These are phyloP conservation scores for Caryopteris hybrid DNA, from an alignment of 305 asterid genomes.

Conservation along the genomic window DNA sequence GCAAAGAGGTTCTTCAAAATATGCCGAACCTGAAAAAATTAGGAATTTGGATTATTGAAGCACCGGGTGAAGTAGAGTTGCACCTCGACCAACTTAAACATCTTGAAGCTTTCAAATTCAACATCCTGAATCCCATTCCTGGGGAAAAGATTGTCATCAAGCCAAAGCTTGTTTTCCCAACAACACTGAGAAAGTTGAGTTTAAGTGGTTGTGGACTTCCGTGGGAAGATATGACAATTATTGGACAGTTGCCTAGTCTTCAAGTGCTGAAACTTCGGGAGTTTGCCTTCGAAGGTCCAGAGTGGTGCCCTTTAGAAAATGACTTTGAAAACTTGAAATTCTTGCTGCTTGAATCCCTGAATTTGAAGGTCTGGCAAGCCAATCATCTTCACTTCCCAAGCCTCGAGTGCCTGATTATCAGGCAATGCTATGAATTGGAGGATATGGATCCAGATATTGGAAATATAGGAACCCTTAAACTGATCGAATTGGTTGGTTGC, in stretches of 20 bases:
- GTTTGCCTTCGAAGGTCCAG: constrained; percentile 16
- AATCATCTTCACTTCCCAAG: neutral
- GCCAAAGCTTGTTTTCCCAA: constrained; percentile 12
- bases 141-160: neutral
- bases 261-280: constrained; percentile 29
- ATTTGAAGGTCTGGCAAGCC: constrained; percentile 14
- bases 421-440: constrained; percentile 15
- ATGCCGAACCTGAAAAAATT: constrained; percentile 23
- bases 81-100: constrained; percentile 1
- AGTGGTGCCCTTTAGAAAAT: neutral
- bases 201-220: constrained; percentile 23
- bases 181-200: constrained; percentile 11
- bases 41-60: constrained; percentile 10
- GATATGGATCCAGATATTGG: neutral
- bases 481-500: constrained; percentile 21
- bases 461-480: neutral
- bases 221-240: constrained; percentile 21
- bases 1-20: constrained; percentile 10
- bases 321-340: constrained; percentile 11
- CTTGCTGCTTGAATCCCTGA: constrained; percentile 22
- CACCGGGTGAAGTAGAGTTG: neutral
- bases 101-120: constrained; percentile 18
- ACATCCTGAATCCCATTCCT: constrained; percentile 12
- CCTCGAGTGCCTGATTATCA: constrained; percentile 16
- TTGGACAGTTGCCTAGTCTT: constrained; percentile 18